Percentiles rank a stretch among this genome's conserved stretches.
Evolutionary conservation across 2,329 filamentous ascomycete species (phyloP).

Genomic region (Aspergillus persii): DNA sequence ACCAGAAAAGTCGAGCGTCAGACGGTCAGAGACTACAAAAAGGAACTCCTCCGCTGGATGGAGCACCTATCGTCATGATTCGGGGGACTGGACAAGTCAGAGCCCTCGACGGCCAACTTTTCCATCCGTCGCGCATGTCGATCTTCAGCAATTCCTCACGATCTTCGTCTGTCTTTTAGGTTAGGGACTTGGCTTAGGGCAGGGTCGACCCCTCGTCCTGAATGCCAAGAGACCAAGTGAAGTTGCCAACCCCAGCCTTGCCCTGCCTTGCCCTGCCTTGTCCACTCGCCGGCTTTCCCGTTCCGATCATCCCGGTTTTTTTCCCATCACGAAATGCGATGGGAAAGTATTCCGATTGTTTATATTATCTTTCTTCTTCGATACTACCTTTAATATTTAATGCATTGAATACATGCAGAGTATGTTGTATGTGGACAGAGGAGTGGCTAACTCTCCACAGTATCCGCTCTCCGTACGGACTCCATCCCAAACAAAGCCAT

Average conservation of each 20-base stretch:
- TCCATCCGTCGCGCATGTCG: neutral
- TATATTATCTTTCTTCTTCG: neutral
- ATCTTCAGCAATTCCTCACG: neutral
- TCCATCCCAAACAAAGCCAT: no score
- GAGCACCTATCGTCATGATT: no score
- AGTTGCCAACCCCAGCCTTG: neutral
- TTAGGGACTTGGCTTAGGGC: neutral
- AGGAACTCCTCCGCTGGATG: no score
- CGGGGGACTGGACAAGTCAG: no score
- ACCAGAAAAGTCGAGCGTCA: no score
- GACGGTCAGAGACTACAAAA: no score
- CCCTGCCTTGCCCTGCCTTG: neutral
- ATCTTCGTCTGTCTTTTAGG: neutral
- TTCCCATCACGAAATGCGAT: neutral
- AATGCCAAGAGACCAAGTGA: no score
- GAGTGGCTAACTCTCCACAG: no score
- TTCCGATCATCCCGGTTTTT: neutral
- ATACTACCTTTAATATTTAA: neutral
- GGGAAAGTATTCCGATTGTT: neutral
- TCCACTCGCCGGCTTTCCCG: neutral
- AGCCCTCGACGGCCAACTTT: neutral
- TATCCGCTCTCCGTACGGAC: no score
- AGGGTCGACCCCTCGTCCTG: no score
- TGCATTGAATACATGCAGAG: neutral
- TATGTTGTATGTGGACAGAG: no score